Evolutionary conservation across 1,284 basidiomycete species (phyloP).

Genomic region (Puccinia coronata): DNA sequence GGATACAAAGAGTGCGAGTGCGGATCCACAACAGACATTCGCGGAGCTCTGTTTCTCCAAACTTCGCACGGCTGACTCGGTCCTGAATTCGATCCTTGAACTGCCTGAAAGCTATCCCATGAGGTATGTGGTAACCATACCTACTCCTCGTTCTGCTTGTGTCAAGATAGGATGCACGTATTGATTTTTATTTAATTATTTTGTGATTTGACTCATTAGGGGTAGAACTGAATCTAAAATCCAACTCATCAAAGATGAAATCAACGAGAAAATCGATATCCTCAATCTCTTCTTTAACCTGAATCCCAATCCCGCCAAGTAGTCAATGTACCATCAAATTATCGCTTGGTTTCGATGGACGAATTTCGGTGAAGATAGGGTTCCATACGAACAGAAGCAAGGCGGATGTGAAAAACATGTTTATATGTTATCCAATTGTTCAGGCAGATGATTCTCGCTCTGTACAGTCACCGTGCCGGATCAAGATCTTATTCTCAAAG

Average conservation of each 20-base stretch:
- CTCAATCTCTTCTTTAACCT: neutral
- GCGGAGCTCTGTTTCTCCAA: neutral
- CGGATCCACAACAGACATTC: neutral
- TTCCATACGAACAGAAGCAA: no score
- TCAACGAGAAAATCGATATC: constrained; percentile 21
- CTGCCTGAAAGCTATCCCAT: constrained; percentile 10
- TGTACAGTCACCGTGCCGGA: no score
- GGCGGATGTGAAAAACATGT: no score
- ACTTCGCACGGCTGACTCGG: constrained; percentile 16
- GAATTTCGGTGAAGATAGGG: no score
- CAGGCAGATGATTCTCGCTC: no score
- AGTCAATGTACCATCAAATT: neutral
- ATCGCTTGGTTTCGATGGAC: neutral
- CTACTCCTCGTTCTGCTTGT: neutral
- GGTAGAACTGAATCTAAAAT: constrained; percentile 37
- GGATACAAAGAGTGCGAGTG: neutral
- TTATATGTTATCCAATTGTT: no score
- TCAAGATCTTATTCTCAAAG: no score
- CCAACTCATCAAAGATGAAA: constrained; percentile 38
- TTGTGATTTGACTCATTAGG: neutral
- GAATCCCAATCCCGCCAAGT: neutral
- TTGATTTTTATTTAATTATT: neutral
- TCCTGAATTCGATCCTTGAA: constrained; percentile 17
- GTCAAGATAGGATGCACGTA: no score
- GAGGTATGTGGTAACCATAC: neutral